Conservation (phyloP, 495 filamentous ascomycete species). For the Mycothermus thermophilus region DNA sequence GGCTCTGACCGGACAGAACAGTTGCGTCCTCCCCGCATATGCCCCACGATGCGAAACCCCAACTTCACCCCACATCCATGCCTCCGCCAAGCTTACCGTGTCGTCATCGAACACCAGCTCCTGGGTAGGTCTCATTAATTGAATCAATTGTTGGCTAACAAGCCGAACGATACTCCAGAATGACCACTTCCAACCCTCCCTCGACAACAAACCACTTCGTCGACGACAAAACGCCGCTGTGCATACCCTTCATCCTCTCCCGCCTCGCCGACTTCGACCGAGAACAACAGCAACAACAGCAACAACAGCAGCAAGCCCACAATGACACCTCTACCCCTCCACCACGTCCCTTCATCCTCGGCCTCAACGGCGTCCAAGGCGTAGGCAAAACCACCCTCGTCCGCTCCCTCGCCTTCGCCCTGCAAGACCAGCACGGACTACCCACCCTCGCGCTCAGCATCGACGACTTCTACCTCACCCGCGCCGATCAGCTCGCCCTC, state of each 20-base stretch:
- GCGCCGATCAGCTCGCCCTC: constrained; percentile 55
- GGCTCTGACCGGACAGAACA: no score
- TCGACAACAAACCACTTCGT: no score
- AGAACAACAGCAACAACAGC: no score
- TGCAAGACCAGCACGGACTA: constrained; percentile 52
- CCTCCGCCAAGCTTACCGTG: no score
- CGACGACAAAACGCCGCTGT: constrained; percentile 79
- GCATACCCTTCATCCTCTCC: constrained; percentile 71
- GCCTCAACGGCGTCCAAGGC: constrained; percentile 62
- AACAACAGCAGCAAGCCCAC: no score
- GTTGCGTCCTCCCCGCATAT: no score
- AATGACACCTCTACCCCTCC: background rate
- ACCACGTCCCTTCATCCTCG: constrained; percentile 41
- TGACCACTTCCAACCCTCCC: constrained; percentile 16
- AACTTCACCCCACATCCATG: no score
- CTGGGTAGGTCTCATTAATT: no score
- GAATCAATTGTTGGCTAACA: no score
- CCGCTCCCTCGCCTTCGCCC: constrained; percentile 48
- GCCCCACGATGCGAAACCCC: no score
- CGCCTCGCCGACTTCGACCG: constrained; percentile 43
- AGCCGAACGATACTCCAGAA: constrained; percentile 7
- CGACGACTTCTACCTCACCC: constrained; percentile 80
- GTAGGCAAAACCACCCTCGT: constrained; percentile 87
- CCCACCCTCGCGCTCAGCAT: constrained; percentile 69
- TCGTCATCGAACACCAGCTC: no score